Percentiles rank a stretch among this genome's conserved stretches.
These are phyloP conservation scores for Neonectria ditissima DNA, from an alignment of 2,329 filamentous ascomycete genomes.

Conservation along the genomic window DNA sequence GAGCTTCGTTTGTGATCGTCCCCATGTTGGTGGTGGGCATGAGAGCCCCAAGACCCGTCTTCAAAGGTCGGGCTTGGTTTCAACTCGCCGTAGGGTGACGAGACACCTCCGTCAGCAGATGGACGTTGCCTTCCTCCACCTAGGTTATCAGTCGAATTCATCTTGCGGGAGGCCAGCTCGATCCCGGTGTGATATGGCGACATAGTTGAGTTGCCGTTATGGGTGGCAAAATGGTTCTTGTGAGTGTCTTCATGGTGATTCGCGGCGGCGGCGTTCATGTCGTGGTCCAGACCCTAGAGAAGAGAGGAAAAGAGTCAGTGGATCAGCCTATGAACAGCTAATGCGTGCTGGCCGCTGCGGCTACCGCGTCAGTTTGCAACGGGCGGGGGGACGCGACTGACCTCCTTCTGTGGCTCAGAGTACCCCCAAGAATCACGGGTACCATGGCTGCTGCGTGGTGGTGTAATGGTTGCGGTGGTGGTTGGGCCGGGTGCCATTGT, in stretches of 20 bases:
- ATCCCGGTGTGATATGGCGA: conserved; percentile 42
- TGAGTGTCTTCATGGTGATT: conserved; percentile 36
- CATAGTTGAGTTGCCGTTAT: conserved; percentile 43
- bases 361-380: background rate
- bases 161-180: conserved; percentile 50
- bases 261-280: conserved; percentile 28
- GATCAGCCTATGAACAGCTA: conserved; percentile 6
- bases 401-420: conserved; percentile 50
- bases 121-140: conserved; percentile 39
- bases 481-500: conserved; percentile 64
- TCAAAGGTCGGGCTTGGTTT: conserved; percentile 40
- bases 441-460: conserved; percentile 62
- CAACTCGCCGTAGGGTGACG: conserved; percentile 43
- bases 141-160: conserved; percentile 52
- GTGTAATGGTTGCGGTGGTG: conserved; percentile 60
- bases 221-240: conserved; percentile 31
- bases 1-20: conserved; percentile 45
- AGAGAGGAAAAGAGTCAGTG: conserved; percentile 30
- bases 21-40: conserved; percentile 34
- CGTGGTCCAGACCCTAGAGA: conserved; percentile 37
- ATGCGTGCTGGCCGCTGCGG: background rate
- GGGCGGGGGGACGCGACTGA: conserved; percentile 43
- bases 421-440: conserved; percentile 60
- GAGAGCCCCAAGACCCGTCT: conserved; percentile 33
- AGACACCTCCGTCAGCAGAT: conserved; percentile 36